Base-by-base conservation (phyloP, 768 basidiomycete genomes). In the Xerocomellus amylosporus region DNA sequence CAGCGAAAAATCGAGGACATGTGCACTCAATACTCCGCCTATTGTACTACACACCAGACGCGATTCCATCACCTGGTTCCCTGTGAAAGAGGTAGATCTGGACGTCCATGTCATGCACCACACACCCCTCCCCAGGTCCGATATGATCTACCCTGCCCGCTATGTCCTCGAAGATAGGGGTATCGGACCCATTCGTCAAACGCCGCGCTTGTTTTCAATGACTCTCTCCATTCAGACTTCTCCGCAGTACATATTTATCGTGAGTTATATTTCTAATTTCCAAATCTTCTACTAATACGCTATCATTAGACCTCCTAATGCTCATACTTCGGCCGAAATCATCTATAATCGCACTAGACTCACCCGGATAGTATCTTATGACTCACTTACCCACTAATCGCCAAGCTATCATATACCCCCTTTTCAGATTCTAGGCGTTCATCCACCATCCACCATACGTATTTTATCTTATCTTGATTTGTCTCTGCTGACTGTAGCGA, bases 401-500 rank as follows among this genome's bases (percentile, higher is more conserved):
- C 20, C 20, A 37, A 12, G 15, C n/a, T 14, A 53, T 41, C 36
- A 5, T 54, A 53, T 46, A 54, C 40, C 47, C 8, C 10, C n/a
- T 38, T 31, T 46, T 42, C 13, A 33, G 28, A 43, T 51, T 13
- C n/a, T 39, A 4, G 14, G 8, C 19, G 4, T 30, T 19, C 19
- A 33, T 28, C 37, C 7, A 46, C 13, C 3, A 12, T 47, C 40
- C 8, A 13, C 5, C 30, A 46, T 34, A 43, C 47, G n/a, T 48
- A 53, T 19, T 9, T 53, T 49, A 49, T 54, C 40, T 43, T 17
- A 30, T 34, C 26, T 28, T 34, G 17, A 20, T 10, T 40, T 42
- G 31, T 19, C 12, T 45, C 14, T 10, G 6, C 33, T 41, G 34
- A 59, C 31, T 68, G 64, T 68, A 68, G 61, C 54, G 14, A 52